Percentiles rank a stretch among this genome's conserved stretches.
Conservation (phyloP, 2,329 filamentous ascomycete genomes). For the Gyromitra esculenta region DNA sequence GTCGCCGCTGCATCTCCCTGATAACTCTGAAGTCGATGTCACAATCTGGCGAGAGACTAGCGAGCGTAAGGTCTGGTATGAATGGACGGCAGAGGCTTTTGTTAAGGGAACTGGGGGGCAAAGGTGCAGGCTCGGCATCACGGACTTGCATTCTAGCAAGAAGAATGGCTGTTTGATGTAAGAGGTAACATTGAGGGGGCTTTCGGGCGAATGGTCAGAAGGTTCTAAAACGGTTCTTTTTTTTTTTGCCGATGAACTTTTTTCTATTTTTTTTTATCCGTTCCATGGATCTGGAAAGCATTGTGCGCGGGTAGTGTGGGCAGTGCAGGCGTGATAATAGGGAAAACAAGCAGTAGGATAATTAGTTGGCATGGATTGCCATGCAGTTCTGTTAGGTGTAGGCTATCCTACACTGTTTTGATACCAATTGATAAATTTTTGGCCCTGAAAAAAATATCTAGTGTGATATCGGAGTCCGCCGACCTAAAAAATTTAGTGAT, state of each 20-base stretch:
- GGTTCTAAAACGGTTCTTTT: constrained; percentile 2
- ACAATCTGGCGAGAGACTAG: constrained; percentile 98
- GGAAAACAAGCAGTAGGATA: constrained; percentile 28
- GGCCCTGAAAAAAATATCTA: constrained; percentile 18
- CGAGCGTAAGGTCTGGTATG: constrained; percentile 96
- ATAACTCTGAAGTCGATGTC: constrained; percentile 83
- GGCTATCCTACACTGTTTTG: constrained; percentile 38
- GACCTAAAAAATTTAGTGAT: neutral
- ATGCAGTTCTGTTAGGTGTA: constrained; percentile 26
- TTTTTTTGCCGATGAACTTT: constrained; percentile 18
- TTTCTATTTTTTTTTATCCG: constrained; percentile 17
- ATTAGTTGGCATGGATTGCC: constrained; percentile 14
- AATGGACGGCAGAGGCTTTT: constrained; percentile 93
- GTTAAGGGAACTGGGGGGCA: constrained; percentile 31
- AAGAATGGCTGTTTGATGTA: constrained; percentile 58
- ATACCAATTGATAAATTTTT: constrained; percentile 31
- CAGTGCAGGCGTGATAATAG: constrained; percentile 5
- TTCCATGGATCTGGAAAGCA: constrained; percentile 15
- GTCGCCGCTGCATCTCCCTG: constrained; percentile 86
- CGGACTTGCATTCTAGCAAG: constrained; percentile 58
- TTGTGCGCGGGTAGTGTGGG: constrained; percentile 1
- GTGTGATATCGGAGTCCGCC: constrained; percentile 25
- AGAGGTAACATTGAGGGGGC: neutral
- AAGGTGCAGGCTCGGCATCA: constrained; percentile 54
- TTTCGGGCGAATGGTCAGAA: neutral